Evolutionary conservation across 2,329 filamentous ascomycete species (phyloP), one percentile per base, ranked within the genome.

Genomic region (Calonectria naviculata): DNA sequence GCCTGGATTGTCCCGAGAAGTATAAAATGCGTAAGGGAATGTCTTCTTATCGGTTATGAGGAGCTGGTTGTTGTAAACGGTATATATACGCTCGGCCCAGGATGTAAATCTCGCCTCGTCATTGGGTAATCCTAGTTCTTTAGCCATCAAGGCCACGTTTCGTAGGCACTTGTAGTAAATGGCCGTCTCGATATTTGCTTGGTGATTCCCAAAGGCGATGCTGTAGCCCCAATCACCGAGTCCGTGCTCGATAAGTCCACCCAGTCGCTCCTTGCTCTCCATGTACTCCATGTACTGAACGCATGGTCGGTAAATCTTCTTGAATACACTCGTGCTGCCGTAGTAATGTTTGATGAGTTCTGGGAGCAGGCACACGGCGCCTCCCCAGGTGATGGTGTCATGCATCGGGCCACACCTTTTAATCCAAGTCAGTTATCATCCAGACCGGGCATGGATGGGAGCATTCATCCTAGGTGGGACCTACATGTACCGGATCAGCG

Each of bases 351-450:
- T 81, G 12, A 85, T 72, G 1, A 84, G 76, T 36, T 84, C 83
- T 0, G 83, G 78, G 1, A 84, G 75, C 65, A 84, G 74, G n/a
- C 78, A 80, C 0, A 84, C 70, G 1, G 83, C 84, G 26, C 83
- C 83, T 17, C 83, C 83, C 84, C 84, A 86, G 2, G 83, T 84
- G 61, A 85, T 85, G 0, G 85, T 87, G 65, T 87, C 85, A 66
- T 87, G 84, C 4, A 87, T 78, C 1, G 85, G 85, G 0, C 85
- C 85, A 67, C 85, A 86, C 85, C 74, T 76, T 31, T 62, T 4
- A 62, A 56, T 19, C 24, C 19, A 29, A 28, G 54, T 74, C 34
- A 71, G 71, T 66, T 24, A 7, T 15, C 26, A 17, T 60, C 15
- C 24, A 61, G 5, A 61, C 24, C 7, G 10, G 4, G 8, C 4